Conservation (phyloP, 1,284 basidiomycete genomes). For the Cutaneotrichosporon mucoides region DNA sequence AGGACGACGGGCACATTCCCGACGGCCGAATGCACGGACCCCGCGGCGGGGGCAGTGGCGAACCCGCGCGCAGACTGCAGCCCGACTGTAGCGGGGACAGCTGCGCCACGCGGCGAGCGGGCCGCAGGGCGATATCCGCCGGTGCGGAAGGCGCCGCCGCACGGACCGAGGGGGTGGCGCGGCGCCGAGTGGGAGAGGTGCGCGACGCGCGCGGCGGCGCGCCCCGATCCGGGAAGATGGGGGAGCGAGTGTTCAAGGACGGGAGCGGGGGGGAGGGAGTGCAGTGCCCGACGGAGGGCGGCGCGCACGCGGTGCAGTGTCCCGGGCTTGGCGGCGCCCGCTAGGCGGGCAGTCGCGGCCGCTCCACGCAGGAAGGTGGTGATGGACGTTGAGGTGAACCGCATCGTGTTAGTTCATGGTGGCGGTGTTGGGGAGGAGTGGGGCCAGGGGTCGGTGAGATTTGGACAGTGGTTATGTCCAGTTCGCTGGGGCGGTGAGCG, state of each 20-base stretch:
- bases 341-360: slow-evolving; percentile 8
- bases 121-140: slow-evolving; percentile 3
- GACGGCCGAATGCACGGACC: slow-evolving; percentile 3
- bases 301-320: slow-evolving; percentile 10
- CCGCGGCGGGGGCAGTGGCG: slow-evolving; percentile 22
- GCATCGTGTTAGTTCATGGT: not conserved
- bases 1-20: slow-evolving; percentile 35
- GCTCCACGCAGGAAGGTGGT: slow-evolving; percentile 4
- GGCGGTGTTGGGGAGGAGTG: no score
- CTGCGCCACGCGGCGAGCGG: slow-evolving; percentile 20
- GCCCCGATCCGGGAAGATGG: not conserved
- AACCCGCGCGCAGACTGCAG: slow-evolving; percentile 36
- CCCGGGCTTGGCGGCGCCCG: slow-evolving; percentile 5
- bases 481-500: no score
- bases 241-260: not conserved
- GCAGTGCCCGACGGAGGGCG: slow-evolving; percentile 17
- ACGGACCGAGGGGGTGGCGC: slow-evolving; percentile 2
- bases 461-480: no score
- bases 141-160: slow-evolving; percentile 4
- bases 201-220: not conserved
- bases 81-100: slow-evolving; percentile 28
- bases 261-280: slow-evolving; percentile 6
- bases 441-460: no score
- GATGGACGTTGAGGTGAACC: slow-evolving; percentile 12
- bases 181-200: not conserved